Evolutionary conservation across 495 filamentous ascomycete genomes (phyloP), one percentile per base, ranked within the genome.

Genomic region (Mycothermus thermophilus): DNA sequence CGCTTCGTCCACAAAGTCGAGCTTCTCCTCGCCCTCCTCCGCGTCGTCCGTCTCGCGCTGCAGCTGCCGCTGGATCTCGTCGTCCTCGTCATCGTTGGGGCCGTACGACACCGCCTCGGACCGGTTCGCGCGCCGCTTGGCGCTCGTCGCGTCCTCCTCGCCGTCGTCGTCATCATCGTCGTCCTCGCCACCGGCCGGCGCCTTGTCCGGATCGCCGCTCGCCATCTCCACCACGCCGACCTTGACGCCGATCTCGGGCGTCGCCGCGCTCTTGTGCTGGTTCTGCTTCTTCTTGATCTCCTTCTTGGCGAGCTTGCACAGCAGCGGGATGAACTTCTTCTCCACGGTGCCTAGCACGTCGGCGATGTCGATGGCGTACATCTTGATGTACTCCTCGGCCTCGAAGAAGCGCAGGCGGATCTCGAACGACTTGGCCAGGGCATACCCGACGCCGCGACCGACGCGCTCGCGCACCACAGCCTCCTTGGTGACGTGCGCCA

Each of bases 81-180:
- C 75, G 52, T 97, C 90, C 5, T 83, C 92, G 20, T 93, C 88
- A 47, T 96, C 88, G 20, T 85, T 85, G 5, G 71, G 85, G 24
- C 81, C 92, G 51, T 96, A 97, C 9, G 81, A 84, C 6, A 87
- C 74, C 22, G 77, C 80, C 58, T 94, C 81, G 29, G 63, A 58
- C 30, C 79, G 71, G 53, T 90, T 87, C 11, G 75, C 71, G 35
- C 64, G 69, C 46, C 78, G 71, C 55, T 83, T 82, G 37, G 76
- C 73, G 35, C 75, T 74, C 21, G 90, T 93, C 30, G 85, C 85
- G 53, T 95, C 88, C 39, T 81, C 85, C 36, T 83, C 82, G 9
- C 72, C 81, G 30, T 80, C 84, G 27, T 83, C 80, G 35, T 79
- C 77, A 19, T 74, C 79, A 15, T 73, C 79, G 10, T 70, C 72